These are phyloP conservation scores for Pterocarpus macrocarpus DNA, from an alignment of 306 rosid genomes.

Conservation along the genomic window DNA sequence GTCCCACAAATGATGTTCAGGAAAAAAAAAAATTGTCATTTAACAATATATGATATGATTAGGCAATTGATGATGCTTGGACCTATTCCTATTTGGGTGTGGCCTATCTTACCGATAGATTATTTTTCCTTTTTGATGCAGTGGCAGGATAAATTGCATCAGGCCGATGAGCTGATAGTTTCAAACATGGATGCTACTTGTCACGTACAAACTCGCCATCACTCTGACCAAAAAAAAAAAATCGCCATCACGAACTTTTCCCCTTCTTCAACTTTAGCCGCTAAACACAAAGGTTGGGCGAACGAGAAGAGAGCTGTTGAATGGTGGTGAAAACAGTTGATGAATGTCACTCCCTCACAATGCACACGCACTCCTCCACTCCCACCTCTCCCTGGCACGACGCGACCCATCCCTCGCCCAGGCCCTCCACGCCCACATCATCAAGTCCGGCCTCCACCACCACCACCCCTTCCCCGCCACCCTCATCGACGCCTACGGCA, in stretches of 20 bases:
- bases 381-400: background rate
- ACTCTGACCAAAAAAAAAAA: too few species aligned
- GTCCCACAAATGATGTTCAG: background rate
- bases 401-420: background rate
- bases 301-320: too few species aligned
- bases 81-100: background rate
- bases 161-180: background rate
- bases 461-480: conserved; percentile 3
- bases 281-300: too few species aligned
- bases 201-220: too few species aligned
- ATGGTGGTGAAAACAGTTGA: too few species aligned
- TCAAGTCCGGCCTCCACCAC: background rate
- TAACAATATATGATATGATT: conserved; percentile 4
- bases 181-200: too few species aligned
- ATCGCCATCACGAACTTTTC: too few species aligned
- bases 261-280: too few species aligned
- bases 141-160: background rate
- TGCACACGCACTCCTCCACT: background rate
- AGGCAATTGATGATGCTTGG: conserved; percentile 9
- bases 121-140: background rate
- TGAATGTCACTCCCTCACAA: background rate
- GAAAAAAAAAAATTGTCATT: background rate
- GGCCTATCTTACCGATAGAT: background rate
- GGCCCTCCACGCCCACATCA: background rate
- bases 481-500: conserved; percentile 66